A percentile compares a stretch with the other conserved stretches of the same genome.
Conservation (phyloP, 1,284 basidiomycete genomes). For the Fomes fomentarius region DNA sequence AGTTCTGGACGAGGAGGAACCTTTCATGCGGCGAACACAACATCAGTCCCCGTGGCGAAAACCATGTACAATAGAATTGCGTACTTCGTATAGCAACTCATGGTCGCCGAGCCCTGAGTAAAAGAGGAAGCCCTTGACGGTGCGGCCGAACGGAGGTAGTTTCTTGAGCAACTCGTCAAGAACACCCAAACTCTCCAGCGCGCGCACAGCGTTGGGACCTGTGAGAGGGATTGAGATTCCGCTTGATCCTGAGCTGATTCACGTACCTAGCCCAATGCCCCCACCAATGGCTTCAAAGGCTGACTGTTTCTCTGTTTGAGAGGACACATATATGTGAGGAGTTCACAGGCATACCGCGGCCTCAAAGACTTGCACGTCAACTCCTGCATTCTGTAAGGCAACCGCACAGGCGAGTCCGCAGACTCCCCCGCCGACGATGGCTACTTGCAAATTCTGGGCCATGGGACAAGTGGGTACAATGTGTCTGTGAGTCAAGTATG, state of each 20-base stretch:
- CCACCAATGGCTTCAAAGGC: conserved; percentile 56
- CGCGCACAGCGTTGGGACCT: conserved; percentile 56
- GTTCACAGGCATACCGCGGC: conserved; percentile 39
- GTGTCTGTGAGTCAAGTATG: not conserved
- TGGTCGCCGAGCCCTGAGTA: conserved; percentile 45
- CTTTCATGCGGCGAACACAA: not conserved
- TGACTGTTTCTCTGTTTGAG: conserved; percentile 29
- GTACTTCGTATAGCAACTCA: conserved; percentile 49
- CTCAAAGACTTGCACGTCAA: conserved; percentile 54
- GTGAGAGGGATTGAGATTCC: not conserved
- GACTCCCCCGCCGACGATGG: conserved; percentile 58
- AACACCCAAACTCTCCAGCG: conserved; percentile 47
- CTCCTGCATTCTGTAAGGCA: conserved; percentile 43
- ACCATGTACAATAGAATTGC: conserved; percentile 7
- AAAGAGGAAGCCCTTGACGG: conserved; percentile 42
- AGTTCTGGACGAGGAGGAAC: conserved; percentile 24
- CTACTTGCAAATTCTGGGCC: conserved; percentile 44
- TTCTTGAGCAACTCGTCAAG: conserved; percentile 43
- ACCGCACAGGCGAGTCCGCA: conserved; percentile 52
- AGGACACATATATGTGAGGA: not conserved
- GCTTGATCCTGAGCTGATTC: too few species aligned
- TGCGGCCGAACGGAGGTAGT: conserved; percentile 37
- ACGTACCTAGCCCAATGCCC: conserved; percentile 53
- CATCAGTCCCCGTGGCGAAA: not conserved
- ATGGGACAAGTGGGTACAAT: too few species aligned